Base-by-base conservation (phyloP, 129 eudicot genomes). In the Flaveria sonorensis region DNA sequence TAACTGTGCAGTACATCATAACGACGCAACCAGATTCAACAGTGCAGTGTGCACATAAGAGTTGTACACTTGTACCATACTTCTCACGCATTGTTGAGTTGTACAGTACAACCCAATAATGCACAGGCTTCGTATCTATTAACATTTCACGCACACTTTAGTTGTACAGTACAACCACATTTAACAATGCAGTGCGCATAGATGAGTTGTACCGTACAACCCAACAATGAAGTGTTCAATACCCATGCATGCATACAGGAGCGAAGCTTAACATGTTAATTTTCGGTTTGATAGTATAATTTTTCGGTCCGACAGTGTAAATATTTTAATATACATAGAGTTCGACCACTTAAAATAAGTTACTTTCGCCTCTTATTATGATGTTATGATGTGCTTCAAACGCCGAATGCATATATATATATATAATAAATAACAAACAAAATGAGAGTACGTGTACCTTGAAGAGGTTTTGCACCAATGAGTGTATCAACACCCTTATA, bases 401-500 rank as follows among this genome's bases (percentile, higher is more conserved):
- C 30, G 2, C 30, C 30, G 4, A 3, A 28, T 28, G 4, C 39
- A 4, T 32, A 32, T 4, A 32, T 32, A 32, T 26, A 46, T 20
- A 10, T n/a, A n/a, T n/a, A n/a, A n/a, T n/a, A n/a, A n/a, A n/a
- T n/a, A n/a, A n/a, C 0, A 77, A 5, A 43, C 5, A 57, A 16
- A 48, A 7, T 30, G 50, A 57, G 40, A 43, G 47, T 72, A 20
- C n/a, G n/a, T n/a, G n/a, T 72, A 90, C 93, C 91, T 10, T 59
- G 69, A 77, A 93, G 88, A 7, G 98, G 97, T 21, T 81, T 78
- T 52, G 97, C 97, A 40, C 85, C 84, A 61, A 61, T 12, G 28
- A 91, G 91, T n/a, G 97, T 88, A 39, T 81, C 88, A 71, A 87
- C 66, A 5, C 97, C 97, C 14, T 75, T 56, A 57, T 83, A 88